Evolutionary conservation across 2,329 filamentous ascomycete genomes (phyloP).

Genomic region (Aureobasidium sp.): DNA sequence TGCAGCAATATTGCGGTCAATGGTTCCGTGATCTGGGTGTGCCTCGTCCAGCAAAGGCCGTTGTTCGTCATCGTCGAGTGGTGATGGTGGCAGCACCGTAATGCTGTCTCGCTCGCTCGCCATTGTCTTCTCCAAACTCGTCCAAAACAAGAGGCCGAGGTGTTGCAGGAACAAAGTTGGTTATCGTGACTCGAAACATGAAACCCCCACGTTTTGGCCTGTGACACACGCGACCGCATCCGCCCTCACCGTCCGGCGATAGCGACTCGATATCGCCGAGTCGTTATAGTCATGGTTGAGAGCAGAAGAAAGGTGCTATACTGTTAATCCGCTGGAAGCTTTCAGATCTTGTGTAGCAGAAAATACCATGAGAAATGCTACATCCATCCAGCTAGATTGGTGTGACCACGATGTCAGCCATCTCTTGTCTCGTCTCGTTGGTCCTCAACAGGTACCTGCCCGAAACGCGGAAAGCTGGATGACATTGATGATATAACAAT

Average conservation of each 20-base stretch:
- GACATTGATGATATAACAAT: too few species aligned
- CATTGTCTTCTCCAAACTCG: neutral
- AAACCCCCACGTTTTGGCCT: neutral
- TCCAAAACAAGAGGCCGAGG: neutral
- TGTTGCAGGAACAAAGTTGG: neutral
- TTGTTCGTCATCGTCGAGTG: slow-evolving; percentile 18
- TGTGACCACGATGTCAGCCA: too few species aligned
- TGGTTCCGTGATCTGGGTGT: slow-evolving; percentile 18
- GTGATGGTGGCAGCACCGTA: slow-evolving; percentile 13
- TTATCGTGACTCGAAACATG: neutral
- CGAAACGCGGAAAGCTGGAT: too few species aligned
- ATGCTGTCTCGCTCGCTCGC: slow-evolving; percentile 1
- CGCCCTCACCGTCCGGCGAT: neutral
- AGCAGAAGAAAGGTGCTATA: too few species aligned
- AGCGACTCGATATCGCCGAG: neutral
- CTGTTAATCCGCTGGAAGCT: too few species aligned
- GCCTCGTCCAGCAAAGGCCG: slow-evolving; percentile 16
- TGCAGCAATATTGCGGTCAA: slow-evolving; percentile 20
- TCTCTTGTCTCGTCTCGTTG: too few species aligned
- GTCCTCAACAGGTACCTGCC: too few species aligned
- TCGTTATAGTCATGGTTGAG: neutral
- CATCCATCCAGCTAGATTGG: too few species aligned
- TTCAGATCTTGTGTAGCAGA: too few species aligned
- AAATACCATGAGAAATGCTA: too few species aligned
- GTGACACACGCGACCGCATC: neutral